Evolutionary conservation across 2,329 filamentous ascomycete genomes (phyloP).

Genomic region (Cadophora sp.): DNA sequence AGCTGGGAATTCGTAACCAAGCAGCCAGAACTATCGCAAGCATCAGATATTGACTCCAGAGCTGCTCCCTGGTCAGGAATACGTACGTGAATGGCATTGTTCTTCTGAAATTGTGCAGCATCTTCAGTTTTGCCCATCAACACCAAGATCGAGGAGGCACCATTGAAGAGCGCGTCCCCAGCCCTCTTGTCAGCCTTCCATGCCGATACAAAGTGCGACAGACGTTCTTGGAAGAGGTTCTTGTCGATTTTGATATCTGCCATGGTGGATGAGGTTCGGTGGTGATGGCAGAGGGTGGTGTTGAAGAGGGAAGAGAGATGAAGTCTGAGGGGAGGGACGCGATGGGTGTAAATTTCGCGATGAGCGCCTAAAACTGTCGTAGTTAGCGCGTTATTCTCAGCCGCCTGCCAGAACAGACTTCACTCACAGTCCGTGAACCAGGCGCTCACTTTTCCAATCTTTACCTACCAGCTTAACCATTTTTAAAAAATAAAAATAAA

Average conservation of each 20-base stretch:
- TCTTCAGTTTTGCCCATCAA: slow-evolving; percentile 97
- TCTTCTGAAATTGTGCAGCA: slow-evolving; percentile 87
- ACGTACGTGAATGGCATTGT: slow-evolving; percentile 92
- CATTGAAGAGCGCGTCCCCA: slow-evolving; percentile 83
- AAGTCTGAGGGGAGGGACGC: slow-evolving; percentile 34
- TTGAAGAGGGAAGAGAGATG: slow-evolving; percentile 21
- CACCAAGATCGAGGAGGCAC: slow-evolving; percentile 84
- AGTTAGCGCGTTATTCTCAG: slow-evolving; percentile 1
- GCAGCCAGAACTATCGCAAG: slow-evolving; percentile 82
- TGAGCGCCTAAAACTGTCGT: slow-evolving; percentile 17
- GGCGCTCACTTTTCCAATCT: no score
- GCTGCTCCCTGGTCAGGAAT: slow-evolving; percentile 6
- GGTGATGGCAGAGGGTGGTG: slow-evolving; percentile 37
- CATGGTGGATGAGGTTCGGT: slow-evolving; percentile 44
- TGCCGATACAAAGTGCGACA: slow-evolving; percentile 83
- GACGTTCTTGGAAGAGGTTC: slow-evolving; percentile 90
- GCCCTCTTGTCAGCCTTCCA: slow-evolving; percentile 97
- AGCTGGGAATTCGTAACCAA: slow-evolving; percentile 98
- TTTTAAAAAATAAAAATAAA: no score
- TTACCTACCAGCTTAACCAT: no score
- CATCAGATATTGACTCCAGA: slow-evolving; percentile 22
- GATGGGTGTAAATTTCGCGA: slow-evolving; percentile 34
- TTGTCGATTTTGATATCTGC: slow-evolving; percentile 94
- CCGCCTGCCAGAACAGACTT: no score
- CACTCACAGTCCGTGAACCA: no score